phyloP scores from a whole-genome alignment of 768 basidiomycete genomes.

The Mycena metata region DNA sequence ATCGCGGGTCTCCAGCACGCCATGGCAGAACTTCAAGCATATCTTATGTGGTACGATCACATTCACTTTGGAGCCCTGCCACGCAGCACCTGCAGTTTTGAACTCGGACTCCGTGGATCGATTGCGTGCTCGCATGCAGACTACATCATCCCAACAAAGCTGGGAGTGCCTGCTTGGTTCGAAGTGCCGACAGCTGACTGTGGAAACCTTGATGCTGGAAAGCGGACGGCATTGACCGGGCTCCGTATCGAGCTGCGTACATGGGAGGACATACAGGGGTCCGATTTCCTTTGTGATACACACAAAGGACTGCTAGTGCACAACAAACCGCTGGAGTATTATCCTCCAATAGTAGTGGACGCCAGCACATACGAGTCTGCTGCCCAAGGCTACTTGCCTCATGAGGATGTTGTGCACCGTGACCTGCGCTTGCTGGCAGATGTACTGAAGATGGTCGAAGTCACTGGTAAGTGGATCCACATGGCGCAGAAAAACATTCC shows the following conservation, averaged over 20 bases:
- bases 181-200: neutral
- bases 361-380: neutral
- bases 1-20: neutral
- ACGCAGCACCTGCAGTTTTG: neutral
- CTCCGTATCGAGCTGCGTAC: neutral
- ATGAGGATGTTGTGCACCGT: neutral
- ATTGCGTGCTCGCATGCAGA: neutral
- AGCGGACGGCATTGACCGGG: neutral
- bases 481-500: neutral
- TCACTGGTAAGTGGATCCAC: neutral
- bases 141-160: neutral
- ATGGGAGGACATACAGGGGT: neutral
- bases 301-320: neutral
- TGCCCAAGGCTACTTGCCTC: constrained; percentile 1
- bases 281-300: neutral
- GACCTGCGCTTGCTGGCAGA: neutral
- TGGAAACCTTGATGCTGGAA: neutral
- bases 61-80: neutral
- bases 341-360: neutral
- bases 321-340: constrained; percentile 25
- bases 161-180: constrained; percentile 16
- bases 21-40: constrained; percentile 11
- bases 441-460: constrained; percentile 1
- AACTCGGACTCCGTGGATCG: neutral
- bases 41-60: constrained; percentile 17